Evolutionary conservation across 2,329 filamentous ascomycete genomes (phyloP).

Genomic region (Tricladium varicosporioides): DNA sequence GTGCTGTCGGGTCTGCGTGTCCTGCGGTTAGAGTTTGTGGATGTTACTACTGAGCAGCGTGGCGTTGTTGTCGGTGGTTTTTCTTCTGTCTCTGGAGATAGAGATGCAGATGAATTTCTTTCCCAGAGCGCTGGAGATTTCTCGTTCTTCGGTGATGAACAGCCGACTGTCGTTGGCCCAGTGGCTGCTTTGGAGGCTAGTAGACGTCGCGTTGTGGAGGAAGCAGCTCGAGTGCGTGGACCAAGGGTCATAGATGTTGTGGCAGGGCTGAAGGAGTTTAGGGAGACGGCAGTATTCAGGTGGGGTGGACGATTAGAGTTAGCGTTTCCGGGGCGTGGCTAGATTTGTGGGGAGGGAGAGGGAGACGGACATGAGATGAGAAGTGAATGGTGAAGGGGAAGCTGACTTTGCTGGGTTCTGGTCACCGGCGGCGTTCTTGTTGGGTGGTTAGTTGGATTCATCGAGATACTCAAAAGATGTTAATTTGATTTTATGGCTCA

Average conservation of each 20-base stretch:
- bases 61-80: neutral
- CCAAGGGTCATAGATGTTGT: neutral
- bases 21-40: slow-evolving; percentile 52
- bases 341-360: too few species aligned
- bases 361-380: too few species aligned
- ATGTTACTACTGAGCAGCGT: neutral
- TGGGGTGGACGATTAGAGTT: neutral
- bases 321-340: neutral
- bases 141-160: slow-evolving; percentile 28
- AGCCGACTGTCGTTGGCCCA: too few species aligned
- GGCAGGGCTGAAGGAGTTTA: neutral
- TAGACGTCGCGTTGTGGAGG: too few species aligned
- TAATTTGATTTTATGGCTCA: too few species aligned
- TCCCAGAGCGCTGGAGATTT: slow-evolving; percentile 22
- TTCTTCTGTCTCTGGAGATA: slow-evolving; percentile 25
- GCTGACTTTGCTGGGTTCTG: too few species aligned
- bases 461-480: too few species aligned
- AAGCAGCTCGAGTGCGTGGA: neutral
- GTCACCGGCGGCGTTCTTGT: too few species aligned
- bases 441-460: too few species aligned
- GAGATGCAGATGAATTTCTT: slow-evolving; percentile 27
- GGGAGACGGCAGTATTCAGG: neutral
- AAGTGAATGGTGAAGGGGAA: too few species aligned
- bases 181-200: too few species aligned
- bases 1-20: slow-evolving; percentile 51